Evolutionary conservation across 2,329 filamentous ascomycete species (phyloP).

Genomic region (Fusarium chaquense): DNA sequence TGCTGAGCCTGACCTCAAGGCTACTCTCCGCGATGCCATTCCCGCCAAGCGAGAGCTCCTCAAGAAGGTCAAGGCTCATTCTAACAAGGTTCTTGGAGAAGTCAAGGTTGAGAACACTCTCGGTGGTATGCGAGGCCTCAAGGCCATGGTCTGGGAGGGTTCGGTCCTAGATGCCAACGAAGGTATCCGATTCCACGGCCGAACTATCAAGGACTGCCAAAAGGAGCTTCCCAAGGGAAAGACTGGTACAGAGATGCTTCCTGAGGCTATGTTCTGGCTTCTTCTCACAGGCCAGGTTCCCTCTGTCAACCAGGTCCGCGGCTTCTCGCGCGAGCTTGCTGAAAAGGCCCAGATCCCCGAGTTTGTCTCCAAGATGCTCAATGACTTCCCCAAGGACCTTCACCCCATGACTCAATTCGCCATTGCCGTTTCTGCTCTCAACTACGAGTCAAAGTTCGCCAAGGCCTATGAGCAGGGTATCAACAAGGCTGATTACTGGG

Average conservation of each 20-base stretch:
- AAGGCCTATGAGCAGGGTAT: conserved; percentile 91
- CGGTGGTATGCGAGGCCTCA: conserved; percentile 96
- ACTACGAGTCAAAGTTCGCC: conserved; percentile 93
- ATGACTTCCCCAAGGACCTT: conserved; percentile 87
- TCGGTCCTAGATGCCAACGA: conserved; percentile 96
- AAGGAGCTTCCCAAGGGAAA: conserved; percentile 91
- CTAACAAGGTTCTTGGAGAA: conserved; percentile 86
- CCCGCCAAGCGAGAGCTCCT: conserved; percentile 93
- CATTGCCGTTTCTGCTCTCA: conserved; percentile 94
- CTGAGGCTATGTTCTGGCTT: conserved; percentile 99
- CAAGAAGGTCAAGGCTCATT: conserved; percentile 91
- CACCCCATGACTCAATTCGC: conserved; percentile 99
- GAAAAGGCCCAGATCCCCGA: conserved; percentile 84
- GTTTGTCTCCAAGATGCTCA: conserved; percentile 89
- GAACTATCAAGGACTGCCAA: conserved; percentile 98
- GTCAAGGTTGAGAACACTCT: conserved; percentile 95
- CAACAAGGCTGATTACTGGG: conserved; percentile 98
- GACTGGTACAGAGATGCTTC: conserved; percentile 94
- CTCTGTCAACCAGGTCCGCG: conserved; percentile 82
- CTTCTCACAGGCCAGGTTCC: conserved; percentile 94
- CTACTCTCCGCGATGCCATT: conserved; percentile 84
- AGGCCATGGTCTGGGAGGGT: conserved; percentile 99
- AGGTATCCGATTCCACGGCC: conserved; percentile 97
- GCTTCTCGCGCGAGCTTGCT: conserved; percentile 86
- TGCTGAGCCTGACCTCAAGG: conserved; percentile 89